A percentile compares a stretch with the other conserved stretches of the same genome.
phyloP scores from a whole-genome alignment of 441 rosid species.

The Eutrema salsugineum region DNA sequence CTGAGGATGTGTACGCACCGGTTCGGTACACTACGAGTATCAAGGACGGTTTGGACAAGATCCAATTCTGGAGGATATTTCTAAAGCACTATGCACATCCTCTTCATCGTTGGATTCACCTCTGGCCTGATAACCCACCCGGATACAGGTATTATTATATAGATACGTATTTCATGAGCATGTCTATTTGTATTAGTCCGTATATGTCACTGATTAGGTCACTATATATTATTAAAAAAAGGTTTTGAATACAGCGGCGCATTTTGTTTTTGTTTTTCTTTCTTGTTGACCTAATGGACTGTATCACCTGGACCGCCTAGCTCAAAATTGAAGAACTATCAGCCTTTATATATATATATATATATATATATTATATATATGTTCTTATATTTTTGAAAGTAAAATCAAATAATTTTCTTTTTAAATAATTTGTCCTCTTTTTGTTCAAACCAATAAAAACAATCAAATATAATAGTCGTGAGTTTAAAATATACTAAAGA shows the following conservation, averaged over 20 bases:
- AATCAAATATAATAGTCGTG: no score
- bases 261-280: no score
- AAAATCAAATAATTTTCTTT: no score
- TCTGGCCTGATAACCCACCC: slow-evolving; percentile 65
- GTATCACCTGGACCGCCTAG: neutral
- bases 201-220: slow-evolving; percentile 18
- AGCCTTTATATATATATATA: no score
- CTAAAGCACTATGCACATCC: slow-evolving; percentile 73
- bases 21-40: slow-evolving; percentile 58
- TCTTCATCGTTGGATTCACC: slow-evolving; percentile 46
- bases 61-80: slow-evolving; percentile 63
- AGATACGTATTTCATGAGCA: neutral
- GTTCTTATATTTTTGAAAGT: no score
- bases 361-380: no score
- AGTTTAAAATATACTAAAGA: no score
- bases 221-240: neutral
- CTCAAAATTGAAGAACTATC: neutral
- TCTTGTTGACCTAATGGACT: neutral
- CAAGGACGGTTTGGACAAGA: slow-evolving; percentile 48
- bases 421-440: no score
- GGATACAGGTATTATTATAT: slow-evolving; percentile 34
- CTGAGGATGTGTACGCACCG: slow-evolving; percentile 54
- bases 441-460: no score
- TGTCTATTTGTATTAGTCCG: neutral
- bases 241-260: slow-evolving; percentile 1